Conservation (phyloP, 2,329 filamentous ascomycete species). For the Neofusicoccum laricinum region DNA sequence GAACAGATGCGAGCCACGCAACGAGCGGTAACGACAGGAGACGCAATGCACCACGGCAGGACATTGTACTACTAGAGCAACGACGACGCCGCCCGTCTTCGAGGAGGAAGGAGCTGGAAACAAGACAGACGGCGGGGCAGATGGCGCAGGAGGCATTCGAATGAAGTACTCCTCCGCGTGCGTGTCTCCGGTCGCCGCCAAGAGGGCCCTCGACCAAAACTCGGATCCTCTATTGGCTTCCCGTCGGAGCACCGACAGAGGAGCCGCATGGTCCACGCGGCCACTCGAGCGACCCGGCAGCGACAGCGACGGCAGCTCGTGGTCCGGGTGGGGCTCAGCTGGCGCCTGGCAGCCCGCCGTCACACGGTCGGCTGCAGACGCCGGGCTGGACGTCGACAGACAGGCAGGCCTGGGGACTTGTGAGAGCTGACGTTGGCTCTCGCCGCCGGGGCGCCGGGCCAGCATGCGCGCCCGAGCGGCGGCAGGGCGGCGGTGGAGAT, state of each 20-base stretch:
- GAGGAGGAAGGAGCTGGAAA: not conserved
- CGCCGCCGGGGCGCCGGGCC: not conserved
- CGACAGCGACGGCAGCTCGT: no score
- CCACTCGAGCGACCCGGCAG: no score
- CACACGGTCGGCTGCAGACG: no score
- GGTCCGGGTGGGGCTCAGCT: no score
- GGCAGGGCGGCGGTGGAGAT: not conserved
- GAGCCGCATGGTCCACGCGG: no score
- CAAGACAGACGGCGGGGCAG: not conserved
- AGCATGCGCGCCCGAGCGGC: not conserved
- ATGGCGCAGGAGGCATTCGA: not conserved
- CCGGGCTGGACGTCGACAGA: not conserved
- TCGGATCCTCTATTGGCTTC: conserved; percentile 7
- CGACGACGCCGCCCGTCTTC: not conserved
- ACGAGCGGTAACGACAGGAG: not conserved
- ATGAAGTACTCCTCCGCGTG: not conserved
- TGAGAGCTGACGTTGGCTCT: conserved; percentile 2
- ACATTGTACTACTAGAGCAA: not conserved
- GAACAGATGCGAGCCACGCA: not conserved
- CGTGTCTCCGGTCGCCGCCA: not conserved
- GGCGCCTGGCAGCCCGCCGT: no score
- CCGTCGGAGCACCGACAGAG: not conserved
- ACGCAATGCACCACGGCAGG: not conserved
- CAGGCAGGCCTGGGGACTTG: not conserved
- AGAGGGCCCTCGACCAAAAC: not conserved